A percentile compares a stretch with the other conserved stretches of the same genome.
phyloP scores from a whole-genome alignment of 805 yeast genomes.

The Teunomyces atbi region DNA sequence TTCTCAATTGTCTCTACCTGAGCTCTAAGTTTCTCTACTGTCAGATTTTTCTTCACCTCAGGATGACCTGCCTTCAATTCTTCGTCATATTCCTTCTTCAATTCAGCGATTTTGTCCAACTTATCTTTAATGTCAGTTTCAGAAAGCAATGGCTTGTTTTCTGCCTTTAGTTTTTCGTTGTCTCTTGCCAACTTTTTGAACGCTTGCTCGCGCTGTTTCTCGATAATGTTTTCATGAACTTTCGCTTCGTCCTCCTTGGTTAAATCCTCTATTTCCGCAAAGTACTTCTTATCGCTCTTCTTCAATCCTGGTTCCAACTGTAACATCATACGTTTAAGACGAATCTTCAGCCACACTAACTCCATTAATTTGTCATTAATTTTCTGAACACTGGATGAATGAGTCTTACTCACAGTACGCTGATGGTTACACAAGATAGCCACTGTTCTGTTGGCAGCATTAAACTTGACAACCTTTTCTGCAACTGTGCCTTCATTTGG shows the following conservation, averaged over 20 bases:
- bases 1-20: constrained; percentile 73
- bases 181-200: constrained; percentile 70
- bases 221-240: constrained; percentile 59
- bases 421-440: constrained; percentile 97
- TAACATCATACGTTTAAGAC: constrained; percentile 68
- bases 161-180: constrained; percentile 66
- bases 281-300: constrained; percentile 55
- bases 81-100: constrained; percentile 47
- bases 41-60: constrained; percentile 47
- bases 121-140: constrained; percentile 59
- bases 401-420: constrained; percentile 84
- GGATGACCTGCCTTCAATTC: constrained; percentile 63
- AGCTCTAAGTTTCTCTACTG: constrained; percentile 67
- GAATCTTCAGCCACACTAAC: constrained; percentile 77
- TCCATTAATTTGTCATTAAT: constrained; percentile 77
- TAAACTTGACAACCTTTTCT: constrained; percentile 82
- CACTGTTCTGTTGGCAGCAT: constrained; percentile 94
- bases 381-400: constrained; percentile 76
- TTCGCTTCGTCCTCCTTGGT: constrained; percentile 59
- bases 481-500: constrained; percentile 84
- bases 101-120: constrained; percentile 53
- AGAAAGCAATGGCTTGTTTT: constrained; percentile 51
- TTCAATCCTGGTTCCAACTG: constrained; percentile 56
- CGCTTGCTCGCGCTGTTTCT: constrained; percentile 63
- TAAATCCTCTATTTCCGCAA: constrained; percentile 66